A percentile compares a stretch with the other conserved stretches of the same genome.
These are phyloP conservation scores for Starmerella tilneyi DNA, from an alignment of 805 yeast genomes.

Conservation along the genomic window DNA sequence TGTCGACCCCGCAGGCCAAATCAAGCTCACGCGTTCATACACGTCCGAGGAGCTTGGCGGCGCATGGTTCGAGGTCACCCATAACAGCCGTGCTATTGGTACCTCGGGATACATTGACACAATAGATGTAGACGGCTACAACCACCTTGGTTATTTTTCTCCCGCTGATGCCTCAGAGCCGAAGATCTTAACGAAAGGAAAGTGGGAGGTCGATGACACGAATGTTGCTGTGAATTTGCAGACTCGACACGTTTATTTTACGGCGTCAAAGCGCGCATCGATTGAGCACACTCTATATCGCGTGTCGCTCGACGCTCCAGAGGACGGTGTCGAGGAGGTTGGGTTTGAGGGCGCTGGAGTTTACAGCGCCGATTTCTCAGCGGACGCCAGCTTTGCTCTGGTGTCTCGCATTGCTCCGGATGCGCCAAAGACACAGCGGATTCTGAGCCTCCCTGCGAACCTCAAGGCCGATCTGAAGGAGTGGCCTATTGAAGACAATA, in stretches of 20 bases:
- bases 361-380: conserved; percentile 62
- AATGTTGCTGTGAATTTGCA: conserved; percentile 41
- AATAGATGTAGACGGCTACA: conserved; percentile 38
- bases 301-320: conserved; percentile 44
- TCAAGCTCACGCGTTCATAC: conserved; percentile 41
- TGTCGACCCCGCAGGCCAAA: conserved; percentile 36
- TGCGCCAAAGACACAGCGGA: conserved; percentile 62
- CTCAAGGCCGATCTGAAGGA: conserved; percentile 29
- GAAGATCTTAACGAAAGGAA: conserved; percentile 54
- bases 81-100: conserved; percentile 44
- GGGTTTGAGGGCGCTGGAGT: conserved; percentile 50
- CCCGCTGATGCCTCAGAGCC: conserved; percentile 55
- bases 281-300: conserved; percentile 76
- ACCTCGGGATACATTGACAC: conserved; percentile 75
- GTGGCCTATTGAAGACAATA: conserved; percentile 31
- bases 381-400: conserved; percentile 64
- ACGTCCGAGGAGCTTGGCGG: conserved; percentile 35
- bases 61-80: conserved; percentile 72
- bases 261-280: conserved; percentile 67
- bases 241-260: conserved; percentile 47
- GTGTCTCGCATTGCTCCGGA: conserved; percentile 68
- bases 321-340: conserved; percentile 39
- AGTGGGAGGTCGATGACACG: conserved; percentile 84
- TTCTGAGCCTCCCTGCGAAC: conserved; percentile 41
- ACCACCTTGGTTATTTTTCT: conserved; percentile 74